Percentiles rank a stretch among this genome's conserved stretches.
phyloP scores from a whole-genome alignment of 2,329 filamentous ascomycete genomes.

The Colletotrichum sansevieriae region DNA sequence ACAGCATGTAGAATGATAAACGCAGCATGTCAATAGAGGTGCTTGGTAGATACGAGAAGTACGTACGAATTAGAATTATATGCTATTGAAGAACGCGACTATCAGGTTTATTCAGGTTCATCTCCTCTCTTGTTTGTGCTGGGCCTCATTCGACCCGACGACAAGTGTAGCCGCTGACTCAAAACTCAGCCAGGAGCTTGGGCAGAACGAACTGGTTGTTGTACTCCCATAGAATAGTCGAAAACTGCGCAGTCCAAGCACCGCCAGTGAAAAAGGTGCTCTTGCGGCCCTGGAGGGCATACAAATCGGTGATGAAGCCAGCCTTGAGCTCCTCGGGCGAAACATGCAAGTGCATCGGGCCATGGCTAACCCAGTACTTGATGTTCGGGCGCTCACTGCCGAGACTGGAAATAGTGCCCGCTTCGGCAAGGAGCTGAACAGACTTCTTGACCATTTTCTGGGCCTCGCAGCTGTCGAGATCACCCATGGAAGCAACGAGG shows the following conservation, averaged over 20 bases:
- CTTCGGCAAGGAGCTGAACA: conserved; percentile 44
- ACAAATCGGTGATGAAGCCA: conserved; percentile 53
- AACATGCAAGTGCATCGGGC: conserved; percentile 50
- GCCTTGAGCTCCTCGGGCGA: conserved; percentile 46
- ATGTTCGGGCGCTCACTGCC: conserved; percentile 42
- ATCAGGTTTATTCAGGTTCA: neutral
- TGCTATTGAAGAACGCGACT: neutral
- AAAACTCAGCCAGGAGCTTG: conserved; percentile 44
- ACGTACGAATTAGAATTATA: neutral
- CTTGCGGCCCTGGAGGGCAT: conserved; percentile 53
- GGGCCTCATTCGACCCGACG: no score
- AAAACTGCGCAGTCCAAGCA: conserved; percentile 50
- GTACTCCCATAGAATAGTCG: conserved; percentile 51
- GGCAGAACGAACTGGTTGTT: conserved; percentile 48
- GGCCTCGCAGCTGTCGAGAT: conserved; percentile 43
- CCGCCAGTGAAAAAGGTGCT: conserved; percentile 58
- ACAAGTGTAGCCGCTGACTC: neutral
- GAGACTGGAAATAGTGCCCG: conserved; percentile 43
- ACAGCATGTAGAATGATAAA: no score
- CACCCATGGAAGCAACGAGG: conserved; percentile 45
- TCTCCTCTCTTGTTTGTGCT: no score
- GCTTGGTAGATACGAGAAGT: neutral
- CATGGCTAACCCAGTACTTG: conserved; percentile 49
- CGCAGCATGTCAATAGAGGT: neutral
- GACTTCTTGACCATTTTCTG: conserved; percentile 45